Evolutionary conservation across 2,329 filamentous ascomycete genomes (phyloP).

Genomic region (Colletotrichum brevisporum): DNA sequence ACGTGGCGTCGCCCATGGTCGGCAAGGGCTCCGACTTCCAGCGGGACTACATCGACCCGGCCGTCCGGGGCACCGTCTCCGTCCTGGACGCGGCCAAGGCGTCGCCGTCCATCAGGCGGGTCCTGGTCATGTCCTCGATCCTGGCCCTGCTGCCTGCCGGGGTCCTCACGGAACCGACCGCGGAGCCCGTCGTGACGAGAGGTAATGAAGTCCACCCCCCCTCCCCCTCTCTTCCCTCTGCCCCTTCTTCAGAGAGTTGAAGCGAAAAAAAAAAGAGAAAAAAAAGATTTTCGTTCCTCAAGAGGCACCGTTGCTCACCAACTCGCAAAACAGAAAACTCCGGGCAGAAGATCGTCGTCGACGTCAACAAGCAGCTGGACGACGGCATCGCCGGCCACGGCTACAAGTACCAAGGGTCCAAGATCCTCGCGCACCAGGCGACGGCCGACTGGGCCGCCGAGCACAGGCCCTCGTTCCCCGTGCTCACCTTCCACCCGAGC

Average conservation of each 20-base stretch:
- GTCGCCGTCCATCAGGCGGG: neutral
- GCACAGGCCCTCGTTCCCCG: neutral
- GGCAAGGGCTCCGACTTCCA: slow-evolving; percentile 19
- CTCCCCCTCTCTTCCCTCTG: too few species aligned
- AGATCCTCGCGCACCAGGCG: slow-evolving; percentile 26
- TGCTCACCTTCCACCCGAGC: slow-evolving; percentile 24
- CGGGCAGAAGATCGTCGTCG: neutral
- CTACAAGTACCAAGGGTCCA: slow-evolving; percentile 24
- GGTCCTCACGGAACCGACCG: neutral
- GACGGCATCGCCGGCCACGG: neutral
- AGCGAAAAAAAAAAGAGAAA: too few species aligned
- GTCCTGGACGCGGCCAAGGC: slow-evolving; percentile 15
- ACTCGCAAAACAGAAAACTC: neutral
- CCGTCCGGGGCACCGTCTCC: slow-evolving; percentile 5
- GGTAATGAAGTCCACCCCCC: neutral
- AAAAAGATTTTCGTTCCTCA: too few species aligned
- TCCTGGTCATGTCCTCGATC: slow-evolving; percentile 10
- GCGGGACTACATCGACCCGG: slow-evolving; percentile 18
- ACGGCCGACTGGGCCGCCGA: slow-evolving; percentile 12
- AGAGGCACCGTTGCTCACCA: too few species aligned
- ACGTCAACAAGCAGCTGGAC: slow-evolving; percentile 14
- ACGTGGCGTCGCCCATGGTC: slow-evolving; percentile 23
- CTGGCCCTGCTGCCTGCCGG: slow-evolving; percentile 1
- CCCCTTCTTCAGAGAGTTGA: too few species aligned
- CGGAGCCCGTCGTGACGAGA: neutral